phyloP scores from a whole-genome alignment of 176 grass and related monocot genomes.

The Oryza officinalis region DNA sequence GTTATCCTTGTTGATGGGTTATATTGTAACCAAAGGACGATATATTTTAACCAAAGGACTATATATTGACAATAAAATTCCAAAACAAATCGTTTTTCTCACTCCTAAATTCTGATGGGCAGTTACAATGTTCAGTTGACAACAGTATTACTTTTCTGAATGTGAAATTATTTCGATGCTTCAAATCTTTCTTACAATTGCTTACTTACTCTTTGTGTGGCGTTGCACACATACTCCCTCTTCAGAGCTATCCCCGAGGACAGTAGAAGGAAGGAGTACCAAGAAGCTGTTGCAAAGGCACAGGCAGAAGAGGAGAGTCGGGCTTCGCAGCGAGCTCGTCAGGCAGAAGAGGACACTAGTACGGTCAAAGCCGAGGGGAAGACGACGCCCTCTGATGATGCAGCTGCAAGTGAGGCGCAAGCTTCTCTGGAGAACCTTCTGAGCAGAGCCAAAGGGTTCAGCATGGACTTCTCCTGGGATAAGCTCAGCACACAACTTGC shows the following conservation, averaged over 20 bases:
- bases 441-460: slow-evolving; percentile 56
- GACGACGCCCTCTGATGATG: slow-evolving; percentile 26
- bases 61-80: background rate
- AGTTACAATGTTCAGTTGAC: background rate
- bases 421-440: slow-evolving; percentile 59
- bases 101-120: background rate
- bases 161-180: background rate
- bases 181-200: background rate
- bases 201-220: background rate
- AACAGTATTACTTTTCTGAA: background rate
- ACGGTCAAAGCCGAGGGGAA: slow-evolving; percentile 34
- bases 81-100: background rate
- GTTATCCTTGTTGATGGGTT: background rate
- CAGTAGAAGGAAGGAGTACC: slow-evolving; percentile 73
- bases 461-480: slow-evolving; percentile 66
- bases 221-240: background rate
- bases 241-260: slow-evolving; percentile 84
- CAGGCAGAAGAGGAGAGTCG: slow-evolving; percentile 58
- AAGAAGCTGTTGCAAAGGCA: slow-evolving; percentile 69
- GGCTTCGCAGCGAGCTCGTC: slow-evolving; percentile 42
- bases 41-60: background rate
- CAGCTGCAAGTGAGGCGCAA: slow-evolving; percentile 26
- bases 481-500: slow-evolving; percentile 70
- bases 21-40: background rate
- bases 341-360: slow-evolving; percentile 45